Base-by-base conservation (phyloP, 2,329 filamentous ascomycete species). In the Cryphonectria japonica region DNA sequence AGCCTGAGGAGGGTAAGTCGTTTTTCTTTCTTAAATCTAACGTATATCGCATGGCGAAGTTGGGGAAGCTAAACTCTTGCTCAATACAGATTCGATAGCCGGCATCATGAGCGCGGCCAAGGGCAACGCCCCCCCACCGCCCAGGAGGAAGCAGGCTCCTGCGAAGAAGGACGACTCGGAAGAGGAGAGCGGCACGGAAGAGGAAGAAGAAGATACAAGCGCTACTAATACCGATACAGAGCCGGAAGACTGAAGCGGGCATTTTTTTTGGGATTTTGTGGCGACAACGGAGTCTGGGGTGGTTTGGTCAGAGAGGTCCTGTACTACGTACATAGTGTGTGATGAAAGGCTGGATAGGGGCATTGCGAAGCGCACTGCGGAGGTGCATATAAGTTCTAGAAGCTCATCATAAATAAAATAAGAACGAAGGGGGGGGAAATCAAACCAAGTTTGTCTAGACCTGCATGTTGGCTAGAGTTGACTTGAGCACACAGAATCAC, bases 1-100 rank as follows among this genome's bases (percentile, higher is more conserved):
- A 99, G 80, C 96, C 97, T 50, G 96, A 98, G 74, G 96, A 99
- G 86, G 96, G 96, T 97, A 87, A 85, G 91, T 85, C 64, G 3
- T 59, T 69, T 66, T 32, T 14, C 4, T 3, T 41, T 64, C 14
- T 13, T 13, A 22, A 19, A 3, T n/a, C 32, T 39, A 22, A 11
- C 8, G 7, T 39, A 29, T 19, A 46, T 3, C 0, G 13, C n/a
- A 60, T 11, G 50, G 11, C 29, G 39, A 68, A 63, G 63, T 67
- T 39, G 57, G 70, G 57, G 70, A 39, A 77, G 81, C 78, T 80
- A 75, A 81, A 26, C 26, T 26, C 26, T 26, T 26, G 26, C 72
- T 29, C 16, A 6, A 4, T 68, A 72, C 70, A 97, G 94, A 97
- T 82, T 94, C 94, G 1, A 86, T 98, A 75, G 95, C 94, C 65